A percentile compares a stretch with the other conserved stretches of the same genome.
phyloP scores from a whole-genome alignment of 441 rosid genomes.

The Mallotus repandus region DNA sequence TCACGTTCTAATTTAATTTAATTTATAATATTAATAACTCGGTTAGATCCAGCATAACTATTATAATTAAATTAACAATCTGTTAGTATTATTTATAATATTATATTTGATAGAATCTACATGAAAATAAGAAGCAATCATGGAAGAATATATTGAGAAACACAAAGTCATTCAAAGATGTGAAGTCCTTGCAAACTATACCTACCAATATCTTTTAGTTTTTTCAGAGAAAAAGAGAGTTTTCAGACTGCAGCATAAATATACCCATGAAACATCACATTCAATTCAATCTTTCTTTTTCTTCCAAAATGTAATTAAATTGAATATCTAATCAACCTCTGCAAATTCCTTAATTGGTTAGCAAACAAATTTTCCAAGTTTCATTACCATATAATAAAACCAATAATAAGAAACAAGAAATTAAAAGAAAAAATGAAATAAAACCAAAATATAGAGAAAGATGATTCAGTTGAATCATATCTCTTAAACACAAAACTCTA shows the following conservation, averaged over 20 bases:
- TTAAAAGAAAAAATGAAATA: not conserved
- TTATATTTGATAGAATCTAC: constrained; percentile 24
- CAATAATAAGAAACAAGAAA: constrained; percentile 14
- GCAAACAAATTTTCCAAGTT: constrained; percentile 30
- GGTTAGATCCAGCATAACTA: no score
- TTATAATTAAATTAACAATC: no score
- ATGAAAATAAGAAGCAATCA: constrained; percentile 45
- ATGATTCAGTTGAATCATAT: constrained; percentile 24
- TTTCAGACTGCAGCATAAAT: constrained; percentile 29
- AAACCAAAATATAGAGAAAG: constrained; percentile 11
- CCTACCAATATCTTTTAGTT: constrained; percentile 19
- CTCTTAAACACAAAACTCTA: constrained; percentile 24
- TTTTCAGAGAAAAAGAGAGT: not conserved
- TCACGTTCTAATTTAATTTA: no score
- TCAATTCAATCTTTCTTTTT: constrained; percentile 24
- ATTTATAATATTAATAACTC: no score
- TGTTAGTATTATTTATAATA: not conserved
- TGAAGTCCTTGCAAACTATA: constrained; percentile 24
- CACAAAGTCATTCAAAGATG: constrained; percentile 33
- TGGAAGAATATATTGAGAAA: constrained; percentile 57
- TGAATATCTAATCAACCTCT: constrained; percentile 13
- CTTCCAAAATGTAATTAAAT: constrained; percentile 28
- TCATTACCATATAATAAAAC: constrained; percentile 24
- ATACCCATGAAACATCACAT: constrained; percentile 45
- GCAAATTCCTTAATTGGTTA: constrained; percentile 27